phyloP scores from a whole-genome alignment of 1,284 basidiomycete species.

The Rhodotorula sp. region DNA sequence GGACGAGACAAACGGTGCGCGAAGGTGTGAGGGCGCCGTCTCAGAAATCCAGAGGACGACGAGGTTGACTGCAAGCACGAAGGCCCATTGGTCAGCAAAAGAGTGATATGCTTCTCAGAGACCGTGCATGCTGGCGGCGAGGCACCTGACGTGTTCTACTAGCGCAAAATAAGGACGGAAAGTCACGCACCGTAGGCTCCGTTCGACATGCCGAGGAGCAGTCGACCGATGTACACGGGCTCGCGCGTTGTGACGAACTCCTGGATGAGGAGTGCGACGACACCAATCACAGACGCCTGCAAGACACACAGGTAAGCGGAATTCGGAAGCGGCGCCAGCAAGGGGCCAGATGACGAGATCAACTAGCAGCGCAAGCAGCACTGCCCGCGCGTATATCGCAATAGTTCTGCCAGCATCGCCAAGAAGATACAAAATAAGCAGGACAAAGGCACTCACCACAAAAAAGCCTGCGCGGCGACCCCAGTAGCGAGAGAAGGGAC shows the following conservation, averaged over 20 bases:
- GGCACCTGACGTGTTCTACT: too few species aligned
- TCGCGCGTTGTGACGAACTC: not conserved
- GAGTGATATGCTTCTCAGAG: too few species aligned
- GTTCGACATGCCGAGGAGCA: slow-evolving; percentile 6
- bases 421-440: not conserved
- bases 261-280: slow-evolving; percentile 3
- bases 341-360: too few species aligned
- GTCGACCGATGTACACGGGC: slow-evolving; percentile 3
- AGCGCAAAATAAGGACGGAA: not conserved
- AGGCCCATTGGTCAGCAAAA: not conserved
- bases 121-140: too few species aligned
- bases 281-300: slow-evolving; percentile 2
- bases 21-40: slow-evolving; percentile 2
- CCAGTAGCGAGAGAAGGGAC: slow-evolving; percentile 4
- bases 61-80: not conserved
- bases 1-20: slow-evolving; percentile 4
- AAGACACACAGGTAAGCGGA: too few species aligned
- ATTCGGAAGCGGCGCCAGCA: not conserved
- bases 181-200: not conserved
- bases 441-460: not conserved
- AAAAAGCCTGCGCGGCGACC: slow-evolving; percentile 9
- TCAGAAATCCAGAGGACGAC: slow-evolving; percentile 7
- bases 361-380: too few species aligned
- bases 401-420: too few species aligned
- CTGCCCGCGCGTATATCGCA: too few species aligned